Base-by-base conservation (phyloP, 1,284 basidiomycete genomes). In the Kwoniella shivajii region DNA sequence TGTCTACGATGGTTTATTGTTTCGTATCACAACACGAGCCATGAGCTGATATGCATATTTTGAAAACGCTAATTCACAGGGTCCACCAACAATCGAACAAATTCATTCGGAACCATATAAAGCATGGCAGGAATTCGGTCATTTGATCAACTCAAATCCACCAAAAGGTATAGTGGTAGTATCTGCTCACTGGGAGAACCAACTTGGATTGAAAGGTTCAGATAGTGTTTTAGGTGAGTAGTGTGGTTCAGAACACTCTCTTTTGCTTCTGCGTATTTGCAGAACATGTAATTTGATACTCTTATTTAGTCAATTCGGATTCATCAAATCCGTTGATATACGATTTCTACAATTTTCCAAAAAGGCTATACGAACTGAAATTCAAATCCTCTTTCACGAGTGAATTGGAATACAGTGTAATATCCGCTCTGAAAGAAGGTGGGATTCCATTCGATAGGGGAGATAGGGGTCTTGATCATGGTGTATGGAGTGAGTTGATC, bases 121-220 rank as follows among this genome's bases (percentile, higher is more conserved):
- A 49, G 72, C 74, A 9, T 81, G 80, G 80, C 52, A 67, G 42
- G 60, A 67, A 37, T 68, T 75, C 49, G 80, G 79, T 5, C 56
- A 66, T 30, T 45, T 67, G 11, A 66, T 81, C 33, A 39, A 46
- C 9, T 59, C 51, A 1, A 64, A 71, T n/a, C 70, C 74, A 10
- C 56, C 61, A 1, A 74, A 70, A 39, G 80, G 78, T 1, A 65
- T 81, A 6, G 69, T 80, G 26, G 71, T 78, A 44, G 71, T 81
- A 39, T 77, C 74, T 5, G 80, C 80, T 1, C 80, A 81, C 61
- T 81, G 80, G 80, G 80, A 81, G 61, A 73, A 75, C 44, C 58
- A 63, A 42, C 16, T 2, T 36, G 47, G 26, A 11, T 13, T 30
- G 30, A 34, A 30, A 24, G 39, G 46, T 14, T 30, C 58, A 7